Evolutionary conservation across 1,139 yeast genomes (phyloP), one percentile per base, ranked within the genome.

Genomic region (Sporopachydermia cereana): DNA sequence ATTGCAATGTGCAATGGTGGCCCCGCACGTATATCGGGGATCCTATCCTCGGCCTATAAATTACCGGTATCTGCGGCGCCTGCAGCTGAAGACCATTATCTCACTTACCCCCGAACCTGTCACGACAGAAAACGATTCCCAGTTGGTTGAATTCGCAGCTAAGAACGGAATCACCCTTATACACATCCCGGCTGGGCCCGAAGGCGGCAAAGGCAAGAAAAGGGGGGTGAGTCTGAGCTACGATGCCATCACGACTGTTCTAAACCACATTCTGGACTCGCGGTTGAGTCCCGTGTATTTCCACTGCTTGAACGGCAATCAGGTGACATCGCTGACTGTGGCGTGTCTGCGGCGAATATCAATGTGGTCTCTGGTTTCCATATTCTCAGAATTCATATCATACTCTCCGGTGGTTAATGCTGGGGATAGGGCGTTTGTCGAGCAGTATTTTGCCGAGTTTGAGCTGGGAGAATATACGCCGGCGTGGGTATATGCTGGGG

Each of bases 241-340:
- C 54, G 69, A 74, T 21, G 74, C 77, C 2, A 80, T 82, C 1
- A 59, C 74, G 1, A n/a, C 9, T 3, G 20, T 5, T n/a, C 9
- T 39, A 14, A 30, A 51, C 53, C 50, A 76, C 43, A 68, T 86
- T 53, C 69, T 82, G 17, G 78, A 82, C 56, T 66, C 68, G 30
- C 71, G 73, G 41, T 67, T 71, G 53, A 74, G 79, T 12, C 96
- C 96, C 1, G 68, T 84, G 7, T 89, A 84, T 58, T 62, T 91
- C 2, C 96, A 89, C 60, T 89, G 97, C 60, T 66, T 81, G 24
- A 89, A 85, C 57, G 97, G 97, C 0, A 88, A 94, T 4, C 91
- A 86, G 53, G 84, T 85, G 1, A 84, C 95, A 0, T 77, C 93
- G 29, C 67, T 91, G 44, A 76, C 86, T 2, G 74, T 89, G 31